Base-by-base conservation (phyloP, 2,329 filamentous ascomycete species). In the Phymatotrichopsis omnivora region DNA sequence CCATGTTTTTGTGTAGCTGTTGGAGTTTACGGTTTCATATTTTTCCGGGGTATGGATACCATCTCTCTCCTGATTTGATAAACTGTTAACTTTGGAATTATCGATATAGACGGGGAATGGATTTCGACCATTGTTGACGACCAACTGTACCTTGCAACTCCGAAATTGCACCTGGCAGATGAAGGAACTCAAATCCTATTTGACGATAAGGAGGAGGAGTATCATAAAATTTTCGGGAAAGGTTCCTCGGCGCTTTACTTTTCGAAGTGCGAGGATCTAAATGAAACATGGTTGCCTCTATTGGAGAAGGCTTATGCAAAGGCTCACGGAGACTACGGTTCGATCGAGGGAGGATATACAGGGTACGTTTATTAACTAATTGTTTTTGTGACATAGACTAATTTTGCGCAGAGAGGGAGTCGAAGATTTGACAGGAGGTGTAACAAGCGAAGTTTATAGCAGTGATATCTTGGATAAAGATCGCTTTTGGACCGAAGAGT, bases 111-210 rank as follows among this genome's bases (percentile, higher is more conserved):
- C 56, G 85, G 85, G 42, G 84, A 91, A 63, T 94, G 85, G 86
- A 82, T 89, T 45, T 85, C 86, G 57, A 86, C 83, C 47, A 87
- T 94, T 51, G 78, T 94, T 48, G 86, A 94, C 60, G 86, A 94
- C 63, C 93, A 93, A 64, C 71, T 94, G 2, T 93, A 84, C 61
- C 73, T 93, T 14, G 83, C 80, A 49, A 84, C 82, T 2, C 81
- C 84, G 4, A 80, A 82, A 58, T 82, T 80, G 47, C 75, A 83
- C 49, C 75, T 81, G 52, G 63, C 65, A 30, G 52, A 46, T 20
- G 31, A 19, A 22, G n/a, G 25, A 8, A 27, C 33, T 27, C 35
- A 33, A 27, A 17, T 11, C 7, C 34, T 4, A 25, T 54, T 29
- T 39, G 16, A 22, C 56, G 80, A 43, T 78, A 75, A 80, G 0